A percentile compares a stretch with the other conserved stretches of the same genome.
Conservation (phyloP, 2,329 filamentous ascomycete species). For the Alternaria triticimaculans region DNA sequence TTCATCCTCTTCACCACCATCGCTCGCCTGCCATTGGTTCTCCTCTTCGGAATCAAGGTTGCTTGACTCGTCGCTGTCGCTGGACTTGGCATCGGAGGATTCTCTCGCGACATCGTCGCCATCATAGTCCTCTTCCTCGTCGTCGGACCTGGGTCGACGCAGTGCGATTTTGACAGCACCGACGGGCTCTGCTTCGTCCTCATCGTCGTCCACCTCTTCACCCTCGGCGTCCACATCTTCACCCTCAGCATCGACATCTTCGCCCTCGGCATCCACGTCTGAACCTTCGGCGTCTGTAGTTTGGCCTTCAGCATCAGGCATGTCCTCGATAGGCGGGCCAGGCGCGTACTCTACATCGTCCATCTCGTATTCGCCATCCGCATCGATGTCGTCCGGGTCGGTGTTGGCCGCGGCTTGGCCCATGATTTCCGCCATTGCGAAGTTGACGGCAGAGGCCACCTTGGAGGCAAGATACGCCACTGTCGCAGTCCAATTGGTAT, state of each 20-base stretch:
- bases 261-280: constrained; percentile 56
- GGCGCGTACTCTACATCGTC: constrained; percentile 45
- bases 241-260: constrained; percentile 55
- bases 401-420: constrained; percentile 42
- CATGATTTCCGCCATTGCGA: constrained; percentile 52
- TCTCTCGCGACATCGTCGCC: constrained; percentile 51
- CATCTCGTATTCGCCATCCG: constrained; percentile 50
- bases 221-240: constrained; percentile 53
- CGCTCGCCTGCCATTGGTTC: constrained; percentile 61
- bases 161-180: constrained; percentile 51
- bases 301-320: constrained; percentile 38
- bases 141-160: constrained; percentile 38
- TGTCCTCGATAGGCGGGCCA: constrained; percentile 19
- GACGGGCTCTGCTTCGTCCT: constrained; percentile 56
- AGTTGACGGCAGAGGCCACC: constrained; percentile 50
- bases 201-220: constrained; percentile 59
- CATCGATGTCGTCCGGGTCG: constrained; percentile 45
- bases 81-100: constrained; percentile 45
- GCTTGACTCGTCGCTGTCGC: constrained; percentile 49
- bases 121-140: constrained; percentile 50
- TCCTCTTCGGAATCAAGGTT: constrained; percentile 62
- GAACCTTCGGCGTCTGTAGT: constrained; percentile 51
- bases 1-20: constrained; percentile 64
- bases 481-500: constrained; percentile 30
- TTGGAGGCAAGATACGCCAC: constrained; percentile 47